Conservation (phyloP, 768 basidiomycete species). For the Plicaturopsis crispa region DNA sequence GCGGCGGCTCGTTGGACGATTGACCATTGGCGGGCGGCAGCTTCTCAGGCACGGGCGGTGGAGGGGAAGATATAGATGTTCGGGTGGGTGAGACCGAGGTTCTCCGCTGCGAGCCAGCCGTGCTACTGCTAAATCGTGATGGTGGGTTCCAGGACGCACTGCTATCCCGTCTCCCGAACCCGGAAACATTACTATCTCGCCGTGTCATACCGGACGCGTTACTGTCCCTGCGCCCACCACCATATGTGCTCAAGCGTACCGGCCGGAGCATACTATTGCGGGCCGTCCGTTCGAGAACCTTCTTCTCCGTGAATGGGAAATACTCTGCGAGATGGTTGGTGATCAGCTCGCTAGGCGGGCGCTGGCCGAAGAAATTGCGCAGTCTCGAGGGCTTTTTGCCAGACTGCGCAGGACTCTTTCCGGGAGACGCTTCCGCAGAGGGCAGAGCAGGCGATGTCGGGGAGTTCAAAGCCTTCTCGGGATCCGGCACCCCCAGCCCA, state of each 20-base stretch:
- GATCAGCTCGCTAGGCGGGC: constrained; percentile 96
- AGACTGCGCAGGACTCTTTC: constrained; percentile 26
- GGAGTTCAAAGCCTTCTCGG: constrained; percentile 54
- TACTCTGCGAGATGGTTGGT: constrained; percentile 90
- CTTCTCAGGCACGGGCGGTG: constrained; percentile 31
- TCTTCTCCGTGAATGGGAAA: constrained; percentile 92
- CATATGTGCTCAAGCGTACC: constrained; percentile 32
- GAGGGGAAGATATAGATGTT: constrained; percentile 41
- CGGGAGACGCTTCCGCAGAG: constrained; percentile 9
- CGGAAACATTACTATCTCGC: constrained; percentile 38
- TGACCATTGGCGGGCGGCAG: constrained; percentile 14
- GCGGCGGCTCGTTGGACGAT: constrained; percentile 40
- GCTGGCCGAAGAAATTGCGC: constrained; percentile 96
- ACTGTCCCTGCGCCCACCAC: constrained; percentile 32
- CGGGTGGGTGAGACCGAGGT: constrained; percentile 34
- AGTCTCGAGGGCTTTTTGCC: constrained; percentile 60
- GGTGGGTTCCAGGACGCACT: constrained; percentile 12
- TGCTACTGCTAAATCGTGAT: constrained; percentile 31
- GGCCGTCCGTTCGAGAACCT: constrained; percentile 80
- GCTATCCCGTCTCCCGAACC: constrained; percentile 6
- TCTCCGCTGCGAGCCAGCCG: constrained; percentile 18
- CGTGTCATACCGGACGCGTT: too few relatives aligned
- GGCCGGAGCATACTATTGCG: constrained; percentile 81
- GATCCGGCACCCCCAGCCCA: constrained; percentile 82
- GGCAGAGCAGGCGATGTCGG: constrained; percentile 43